Base-by-base conservation (phyloP, 2,329 filamentous ascomycete genomes). In the Pseudocercospora ulei region DNA sequence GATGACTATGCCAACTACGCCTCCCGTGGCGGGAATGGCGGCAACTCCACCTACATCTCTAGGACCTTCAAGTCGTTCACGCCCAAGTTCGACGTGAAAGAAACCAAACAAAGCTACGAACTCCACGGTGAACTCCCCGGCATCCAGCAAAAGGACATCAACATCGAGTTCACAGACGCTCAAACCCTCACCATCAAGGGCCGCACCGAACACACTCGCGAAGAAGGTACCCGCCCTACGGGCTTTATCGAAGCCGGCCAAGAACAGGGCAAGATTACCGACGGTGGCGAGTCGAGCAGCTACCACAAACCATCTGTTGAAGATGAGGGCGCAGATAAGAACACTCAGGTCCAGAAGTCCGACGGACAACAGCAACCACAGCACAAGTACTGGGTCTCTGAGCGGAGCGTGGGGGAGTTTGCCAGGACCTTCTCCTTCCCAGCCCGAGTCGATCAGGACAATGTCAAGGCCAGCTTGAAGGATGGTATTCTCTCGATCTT, bases 111-210 rank as follows among this genome's bases (percentile, higher is more conserved):
- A 4, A 60, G 67, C 47, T 88, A 85, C 57, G 78, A 88, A 62
- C 77, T 88, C 12, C 76, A 87, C 53, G 83, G 82, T 54, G 82
- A 88, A 62, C 74, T 88, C 4, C 78, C 82, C 0, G 83, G 83
- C 39, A 68, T 87, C 52, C 72, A 73, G 47, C 81, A 83, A 64
- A 76, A 82, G 52, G 69, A 86, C 55, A 67, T 90, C 55, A 67
- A 72, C 57, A 81, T 88, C 57, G 82, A 88, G 57, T 88, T 87
- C 69, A 78, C 75, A 42, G 82, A 88, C 57, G 68, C 72, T 26
- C 78, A 82, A 64, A 86, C 80, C 9, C 65, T 88, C 27, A 70
- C 75, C 47, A 69, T 90, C 58, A 75, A 73, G 41, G 83, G 83
- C 55, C 75, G 70, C 48, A 71, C 76, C 39, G 81, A 86, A 63